These are phyloP conservation scores for Isoetes taiwanensis DNA, from an alignment of 75 land plant genomes.

Conservation along the genomic window DNA sequence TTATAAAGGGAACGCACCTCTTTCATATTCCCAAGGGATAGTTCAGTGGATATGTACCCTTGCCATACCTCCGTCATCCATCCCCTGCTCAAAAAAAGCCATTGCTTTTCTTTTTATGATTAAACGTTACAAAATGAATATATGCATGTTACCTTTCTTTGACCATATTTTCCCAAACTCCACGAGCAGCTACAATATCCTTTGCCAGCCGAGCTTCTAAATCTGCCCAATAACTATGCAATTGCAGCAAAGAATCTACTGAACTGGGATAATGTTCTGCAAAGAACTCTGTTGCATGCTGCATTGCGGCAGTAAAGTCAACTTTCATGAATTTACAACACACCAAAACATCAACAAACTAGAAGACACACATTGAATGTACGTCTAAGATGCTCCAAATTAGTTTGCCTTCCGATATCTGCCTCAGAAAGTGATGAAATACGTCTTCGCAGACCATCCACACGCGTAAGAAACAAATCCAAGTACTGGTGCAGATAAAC, in stretches of 20 bases:
- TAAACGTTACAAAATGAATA: not conserved
- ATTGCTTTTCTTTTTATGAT: not conserved
- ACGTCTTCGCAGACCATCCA: slow-evolving; percentile 74
- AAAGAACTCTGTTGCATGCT: slow-evolving; percentile 73
- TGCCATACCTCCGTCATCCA: slow-evolving; percentile 69
- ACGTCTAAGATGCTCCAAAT: slow-evolving; percentile 36
- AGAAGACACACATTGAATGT: slow-evolving; percentile 87
- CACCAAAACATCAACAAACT: no score
- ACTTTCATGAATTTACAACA: not conserved
- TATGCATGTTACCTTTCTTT: slow-evolving; percentile 46
- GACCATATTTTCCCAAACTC: slow-evolving; percentile 82
- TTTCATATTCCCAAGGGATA: slow-evolving; percentile 41
- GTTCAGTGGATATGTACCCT: slow-evolving; percentile 77
- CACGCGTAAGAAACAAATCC: slow-evolving; percentile 67
- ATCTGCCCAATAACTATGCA: slow-evolving; percentile 78
- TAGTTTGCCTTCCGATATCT: slow-evolving; percentile 12
- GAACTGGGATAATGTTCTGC: slow-evolving; percentile 37
- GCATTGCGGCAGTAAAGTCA: slow-evolving; percentile 9
- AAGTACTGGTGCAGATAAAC: slow-evolving; percentile 43
- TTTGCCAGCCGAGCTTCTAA: slow-evolving; percentile 52
- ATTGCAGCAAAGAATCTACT: slow-evolving; percentile 37
- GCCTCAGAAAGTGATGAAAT: slow-evolving; percentile 11
- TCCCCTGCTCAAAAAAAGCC: slow-evolving; percentile 38
- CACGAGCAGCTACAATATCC: slow-evolving; percentile 70
- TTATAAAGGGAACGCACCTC: slow-evolving; percentile 83